A percentile compares a stretch with the other conserved stretches of the same genome.
Conservation (phyloP, 2,329 filamentous ascomycete genomes). For the Sphaerulina musiva region DNA sequence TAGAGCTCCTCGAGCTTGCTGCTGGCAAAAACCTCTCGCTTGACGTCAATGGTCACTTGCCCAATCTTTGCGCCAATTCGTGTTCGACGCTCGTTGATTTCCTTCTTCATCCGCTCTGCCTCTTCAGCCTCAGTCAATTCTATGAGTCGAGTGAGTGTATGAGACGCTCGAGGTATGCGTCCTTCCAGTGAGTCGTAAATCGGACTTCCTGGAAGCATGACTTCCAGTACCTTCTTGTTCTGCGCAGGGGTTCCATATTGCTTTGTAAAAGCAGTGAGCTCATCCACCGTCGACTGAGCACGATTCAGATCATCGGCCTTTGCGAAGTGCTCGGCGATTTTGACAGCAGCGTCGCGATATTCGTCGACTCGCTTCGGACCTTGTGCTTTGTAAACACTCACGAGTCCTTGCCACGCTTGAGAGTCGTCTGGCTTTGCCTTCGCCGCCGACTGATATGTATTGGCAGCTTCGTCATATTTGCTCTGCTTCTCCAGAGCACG, state of each 20-base stretch:
- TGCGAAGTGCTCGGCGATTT: conserved; percentile 67
- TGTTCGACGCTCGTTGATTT: conserved; percentile 83
- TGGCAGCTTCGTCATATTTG: conserved; percentile 65
- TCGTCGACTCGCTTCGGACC: conserved; percentile 58
- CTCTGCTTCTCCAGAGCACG: conserved; percentile 75
- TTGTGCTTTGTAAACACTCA: conserved; percentile 78
- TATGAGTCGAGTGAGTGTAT: conserved; percentile 74
- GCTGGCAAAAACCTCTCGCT: conserved; percentile 68
- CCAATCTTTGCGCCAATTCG: conserved; percentile 76
- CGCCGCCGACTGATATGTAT: conserved; percentile 66
- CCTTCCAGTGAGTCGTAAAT: conserved; percentile 80
- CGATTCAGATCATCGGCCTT: conserved; percentile 55
- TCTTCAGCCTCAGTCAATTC: conserved; percentile 81
- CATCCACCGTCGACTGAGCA: conserved; percentile 63
- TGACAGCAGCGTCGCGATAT: conserved; percentile 67
- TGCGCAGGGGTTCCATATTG: conserved; percentile 65
- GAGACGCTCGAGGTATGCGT: conserved; percentile 68
- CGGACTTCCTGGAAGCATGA: conserved; percentile 72
- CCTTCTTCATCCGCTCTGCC: conserved; percentile 77
- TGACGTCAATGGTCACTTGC: conserved; percentile 80
- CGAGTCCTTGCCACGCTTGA: conserved; percentile 86
- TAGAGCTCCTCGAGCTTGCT: conserved; percentile 79
- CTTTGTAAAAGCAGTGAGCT: conserved; percentile 68
- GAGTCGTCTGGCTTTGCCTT: conserved; percentile 65
- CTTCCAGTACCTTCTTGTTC: conserved; percentile 66